A percentile compares a stretch with the other conserved stretches of the same genome.
Conservation (phyloP, 352 stramenopile genomes). For the Globisporangium emineosum region DNA sequence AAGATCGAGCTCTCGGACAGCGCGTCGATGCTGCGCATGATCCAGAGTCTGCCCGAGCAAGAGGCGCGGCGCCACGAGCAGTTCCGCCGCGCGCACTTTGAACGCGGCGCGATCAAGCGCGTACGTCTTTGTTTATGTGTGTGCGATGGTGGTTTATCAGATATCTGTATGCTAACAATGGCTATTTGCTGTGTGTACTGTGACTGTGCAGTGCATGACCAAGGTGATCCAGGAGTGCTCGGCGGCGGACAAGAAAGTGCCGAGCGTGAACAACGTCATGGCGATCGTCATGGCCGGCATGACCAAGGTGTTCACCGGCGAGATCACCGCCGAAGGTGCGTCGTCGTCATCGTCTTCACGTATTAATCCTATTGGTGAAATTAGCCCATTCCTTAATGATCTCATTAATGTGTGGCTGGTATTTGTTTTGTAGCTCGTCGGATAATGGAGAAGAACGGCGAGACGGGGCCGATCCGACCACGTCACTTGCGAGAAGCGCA, state of each 20-base stretch:
- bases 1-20: constrained; percentile 56
- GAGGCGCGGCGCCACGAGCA: constrained; percentile 75
- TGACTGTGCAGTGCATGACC: constrained; percentile 58
- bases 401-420: not conserved
- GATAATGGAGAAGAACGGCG: constrained; percentile 79
- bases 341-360: not conserved
- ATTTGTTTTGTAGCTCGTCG: constrained; percentile 44
- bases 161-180: not conserved
- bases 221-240: constrained; percentile 72
- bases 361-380: no score
- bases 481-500: constrained; percentile 75
- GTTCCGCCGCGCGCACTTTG: constrained; percentile 82
- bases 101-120: constrained; percentile 74
- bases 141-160: not conserved
- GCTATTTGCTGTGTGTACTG: not conserved
- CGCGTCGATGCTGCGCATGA: constrained; percentile 72
- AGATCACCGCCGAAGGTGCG: constrained; percentile 74
- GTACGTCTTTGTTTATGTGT: constrained; percentile 25
- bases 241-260: constrained; percentile 42
- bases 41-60: constrained; percentile 58
- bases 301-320: constrained; percentile 80
- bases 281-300: constrained; percentile 87
- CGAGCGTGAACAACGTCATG: constrained; percentile 82
- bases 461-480: constrained; percentile 73
- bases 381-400: no score